Evolutionary conservation across 2,329 filamentous ascomycete genomes (phyloP).

Genomic region (Xylariales sp.): DNA sequence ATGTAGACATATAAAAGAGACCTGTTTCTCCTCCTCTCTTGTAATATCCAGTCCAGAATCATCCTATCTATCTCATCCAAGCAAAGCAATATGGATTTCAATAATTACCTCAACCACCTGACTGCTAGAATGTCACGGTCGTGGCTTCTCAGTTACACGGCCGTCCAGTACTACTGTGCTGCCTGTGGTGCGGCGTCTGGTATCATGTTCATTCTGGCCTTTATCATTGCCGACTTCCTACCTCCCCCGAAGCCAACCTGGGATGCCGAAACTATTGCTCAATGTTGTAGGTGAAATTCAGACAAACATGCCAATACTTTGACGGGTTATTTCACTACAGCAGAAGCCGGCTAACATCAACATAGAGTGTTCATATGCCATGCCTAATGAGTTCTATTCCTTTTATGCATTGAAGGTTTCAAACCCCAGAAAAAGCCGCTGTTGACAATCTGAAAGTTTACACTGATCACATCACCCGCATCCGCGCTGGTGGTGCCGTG

Average conservation of each 20-base stretch:
- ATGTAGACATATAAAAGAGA: too few species aligned
- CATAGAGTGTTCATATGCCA: not conserved
- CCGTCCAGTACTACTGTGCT: conserved; percentile 3
- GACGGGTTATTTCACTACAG: too few species aligned
- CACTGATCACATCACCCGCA: conserved; percentile 2
- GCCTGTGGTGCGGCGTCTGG: conserved; percentile 1
- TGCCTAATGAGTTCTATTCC: not conserved
- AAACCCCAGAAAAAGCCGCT: too few species aligned
- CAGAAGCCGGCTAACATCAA: not conserved
- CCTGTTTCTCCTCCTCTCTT: too few species aligned
- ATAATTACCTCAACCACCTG: conserved; percentile 1
- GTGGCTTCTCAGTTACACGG: conserved; percentile 3
- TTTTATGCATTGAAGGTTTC: not conserved
- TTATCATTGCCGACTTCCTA: conserved; percentile 1
- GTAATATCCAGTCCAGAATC: too few species aligned
- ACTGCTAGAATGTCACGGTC: not conserved
- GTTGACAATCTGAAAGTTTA: too few species aligned
- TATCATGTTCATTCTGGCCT: conserved; percentile 2
- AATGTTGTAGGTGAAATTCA: conserved; percentile 3
- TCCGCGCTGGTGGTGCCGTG: conserved; percentile 3
- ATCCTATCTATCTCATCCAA: too few species aligned
- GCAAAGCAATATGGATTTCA: not conserved
- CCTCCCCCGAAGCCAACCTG: conserved; percentile 1
- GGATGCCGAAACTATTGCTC: conserved; percentile 1
- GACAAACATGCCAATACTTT: too few species aligned